A percentile compares a stretch with the other conserved stretches of the same genome.
phyloP scores from a whole-genome alignment of 306 rosid species.

The Quercus cerris region DNA sequence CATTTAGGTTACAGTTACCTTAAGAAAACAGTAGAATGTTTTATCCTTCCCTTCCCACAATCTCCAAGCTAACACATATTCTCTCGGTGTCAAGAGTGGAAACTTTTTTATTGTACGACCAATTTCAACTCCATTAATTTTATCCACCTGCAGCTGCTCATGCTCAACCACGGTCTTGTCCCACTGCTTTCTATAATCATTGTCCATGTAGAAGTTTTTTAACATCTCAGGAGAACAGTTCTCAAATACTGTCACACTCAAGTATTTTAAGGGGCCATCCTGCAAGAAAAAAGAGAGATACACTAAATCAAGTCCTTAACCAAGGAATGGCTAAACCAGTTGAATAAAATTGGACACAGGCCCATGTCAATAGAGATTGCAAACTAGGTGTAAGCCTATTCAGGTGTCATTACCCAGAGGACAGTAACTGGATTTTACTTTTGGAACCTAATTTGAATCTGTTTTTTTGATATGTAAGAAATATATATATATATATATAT shows the following conservation, averaged over 20 bases:
- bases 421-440: neutral
- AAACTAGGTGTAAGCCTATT: constrained; percentile 15
- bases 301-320: constrained; percentile 20
- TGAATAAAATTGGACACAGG: neutral
- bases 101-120: constrained; percentile 81
- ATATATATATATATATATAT: no score
- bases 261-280: constrained; percentile 80
- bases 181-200: constrained; percentile 83
- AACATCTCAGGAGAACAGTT: constrained; percentile 65
- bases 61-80: constrained; percentile 90
- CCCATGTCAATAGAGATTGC: neutral
- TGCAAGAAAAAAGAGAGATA: constrained; percentile 39
- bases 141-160: constrained; percentile 72
- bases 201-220: constrained; percentile 92
- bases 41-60: constrained; percentile 84
- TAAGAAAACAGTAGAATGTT: constrained; percentile 73
- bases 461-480: no score
- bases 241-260: constrained; percentile 70
- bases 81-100: constrained; percentile 85
- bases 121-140: constrained; percentile 65
- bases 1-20: constrained; percentile 49
- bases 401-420: neutral
- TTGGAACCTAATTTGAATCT: neutral
- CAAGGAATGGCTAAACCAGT: neutral
- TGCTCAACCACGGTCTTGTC: constrained; percentile 73